Percentiles rank a stretch among this genome's conserved stretches.
These are phyloP conservation scores for Craspedostauros australis DNA, from an alignment of 108 stramenopile genomes.

Conservation along the genomic window DNA sequence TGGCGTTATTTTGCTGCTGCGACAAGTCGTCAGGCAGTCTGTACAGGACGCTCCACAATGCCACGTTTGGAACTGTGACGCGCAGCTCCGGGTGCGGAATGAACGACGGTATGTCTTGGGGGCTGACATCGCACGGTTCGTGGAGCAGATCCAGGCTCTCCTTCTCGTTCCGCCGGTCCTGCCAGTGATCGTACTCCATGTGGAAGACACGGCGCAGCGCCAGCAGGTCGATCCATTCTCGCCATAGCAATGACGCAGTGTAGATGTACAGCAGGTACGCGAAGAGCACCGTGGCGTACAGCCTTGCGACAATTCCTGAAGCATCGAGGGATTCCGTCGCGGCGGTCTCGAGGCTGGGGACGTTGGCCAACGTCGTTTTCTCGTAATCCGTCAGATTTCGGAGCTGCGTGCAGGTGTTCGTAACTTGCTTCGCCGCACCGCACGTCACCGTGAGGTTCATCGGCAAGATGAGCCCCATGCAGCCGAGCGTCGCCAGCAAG, in stretches of 20 bases:
- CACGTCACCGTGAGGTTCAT: conserved; percentile 52
- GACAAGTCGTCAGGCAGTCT: conserved; percentile 12
- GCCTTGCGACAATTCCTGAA: conserved; percentile 8
- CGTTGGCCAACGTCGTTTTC: conserved; percentile 66
- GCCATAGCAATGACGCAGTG: conserved; percentile 32
- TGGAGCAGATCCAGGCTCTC: conserved; percentile 4
- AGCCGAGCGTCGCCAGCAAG: conserved; percentile 45
- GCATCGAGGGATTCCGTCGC: background rate
- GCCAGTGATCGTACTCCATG: conserved; percentile 65
- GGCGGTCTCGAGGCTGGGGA: conserved; percentile 27
- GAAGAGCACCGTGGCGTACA: conserved; percentile 9
- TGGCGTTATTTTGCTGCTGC: no score
- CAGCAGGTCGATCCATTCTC: conserved; percentile 69
- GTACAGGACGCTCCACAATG: conserved; percentile 60
- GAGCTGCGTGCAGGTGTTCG: background rate
- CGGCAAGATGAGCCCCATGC: conserved; percentile 55
- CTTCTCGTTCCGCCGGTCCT: conserved; percentile 43
- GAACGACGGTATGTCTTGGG: conserved; percentile 41
- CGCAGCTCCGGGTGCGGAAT: conserved; percentile 80
- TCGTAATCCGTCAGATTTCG: conserved; percentile 61
- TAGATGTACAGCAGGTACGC: conserved; percentile 22
- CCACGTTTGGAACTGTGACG: conserved; percentile 78
- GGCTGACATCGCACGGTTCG: conserved; percentile 8
- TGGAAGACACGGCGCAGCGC: conserved; percentile 74
- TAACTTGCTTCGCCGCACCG: background rate